Percentiles rank a stretch among this genome's conserved stretches.
Evolutionary conservation across 345 rosid species (phyloP).

Genomic region (Raphanus sativus): DNA sequence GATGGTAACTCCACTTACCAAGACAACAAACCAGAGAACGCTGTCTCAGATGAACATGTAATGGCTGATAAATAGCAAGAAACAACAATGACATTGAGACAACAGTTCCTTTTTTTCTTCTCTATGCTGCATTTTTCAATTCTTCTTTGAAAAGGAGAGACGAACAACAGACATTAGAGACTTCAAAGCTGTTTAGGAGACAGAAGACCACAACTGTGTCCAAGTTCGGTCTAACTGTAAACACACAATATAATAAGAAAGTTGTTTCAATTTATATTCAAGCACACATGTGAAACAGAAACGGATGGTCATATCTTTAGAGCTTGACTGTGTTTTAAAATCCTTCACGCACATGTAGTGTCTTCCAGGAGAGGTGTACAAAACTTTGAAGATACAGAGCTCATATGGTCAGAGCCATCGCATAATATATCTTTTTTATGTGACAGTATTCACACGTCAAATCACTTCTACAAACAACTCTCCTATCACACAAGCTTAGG

Average conservation of each 20-base stretch:
- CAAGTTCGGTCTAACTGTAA: background rate
- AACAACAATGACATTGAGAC: conserved; percentile 28
- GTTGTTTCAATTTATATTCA: background rate
- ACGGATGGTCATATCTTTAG: background rate
- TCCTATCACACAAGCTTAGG: conserved; percentile 16
- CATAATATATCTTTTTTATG: background rate
- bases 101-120: background rate
- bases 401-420: conserved; percentile 21
- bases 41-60: conserved; percentile 48
- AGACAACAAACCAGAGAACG: conserved; percentile 41
- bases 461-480: conserved; percentile 9
- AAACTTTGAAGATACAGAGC: conserved; percentile 11
- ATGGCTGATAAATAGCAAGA: conserved; percentile 49
- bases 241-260: background rate
- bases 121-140: conserved; percentile 15
- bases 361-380: background rate
- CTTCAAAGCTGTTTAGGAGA: conserved; percentile 5
- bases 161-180: background rate
- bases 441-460: conserved; percentile 12
- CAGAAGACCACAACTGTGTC: background rate
- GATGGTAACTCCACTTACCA: conserved; percentile 36
- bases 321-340: background rate
- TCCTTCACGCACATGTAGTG: background rate
- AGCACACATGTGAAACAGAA: background rate
- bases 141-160: conserved; percentile 26